These are phyloP conservation scores for Neurospora tetrasperma DNA, from an alignment of 495 filamentous ascomycete genomes.

Conservation along the genomic window DNA sequence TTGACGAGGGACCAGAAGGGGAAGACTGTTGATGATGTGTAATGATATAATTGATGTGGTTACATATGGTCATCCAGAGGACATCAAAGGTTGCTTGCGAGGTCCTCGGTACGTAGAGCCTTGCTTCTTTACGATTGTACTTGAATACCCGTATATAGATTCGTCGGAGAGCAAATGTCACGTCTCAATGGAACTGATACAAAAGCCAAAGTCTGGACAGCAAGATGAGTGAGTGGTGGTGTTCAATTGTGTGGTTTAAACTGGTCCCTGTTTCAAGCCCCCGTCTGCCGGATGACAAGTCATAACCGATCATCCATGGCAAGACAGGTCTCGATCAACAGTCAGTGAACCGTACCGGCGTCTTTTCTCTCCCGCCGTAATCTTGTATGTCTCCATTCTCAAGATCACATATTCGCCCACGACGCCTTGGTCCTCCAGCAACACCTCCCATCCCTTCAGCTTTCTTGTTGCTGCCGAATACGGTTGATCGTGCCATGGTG, in stretches of 20 bases:
- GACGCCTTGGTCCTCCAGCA: background rate
- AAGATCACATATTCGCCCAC: background rate
- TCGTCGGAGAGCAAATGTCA: background rate
- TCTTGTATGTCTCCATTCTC: background rate
- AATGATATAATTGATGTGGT: too few relatives aligned
- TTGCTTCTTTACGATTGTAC: too few relatives aligned
- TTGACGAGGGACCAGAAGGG: background rate
- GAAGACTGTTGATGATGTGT: background rate
- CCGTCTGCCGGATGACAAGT: background rate
- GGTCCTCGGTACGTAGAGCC: background rate
- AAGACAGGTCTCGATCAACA: background rate
- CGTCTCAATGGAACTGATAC: background rate
- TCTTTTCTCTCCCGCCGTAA: too few relatives aligned
- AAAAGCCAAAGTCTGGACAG: background rate
- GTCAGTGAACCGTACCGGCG: background rate
- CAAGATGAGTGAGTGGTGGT: background rate
- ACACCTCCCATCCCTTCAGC: background rate
- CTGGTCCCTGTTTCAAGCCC: background rate
- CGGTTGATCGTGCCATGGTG: background rate
- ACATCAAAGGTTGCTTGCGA: background rate
- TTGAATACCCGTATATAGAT: background rate
- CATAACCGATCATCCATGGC: background rate
- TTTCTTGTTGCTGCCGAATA: background rate
- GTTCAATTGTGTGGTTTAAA: background rate
- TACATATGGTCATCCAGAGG: background rate